These are phyloP conservation scores for Xylariales sp. DNA, from an alignment of 2,329 filamentous ascomycete genomes.

Conservation along the genomic window DNA sequence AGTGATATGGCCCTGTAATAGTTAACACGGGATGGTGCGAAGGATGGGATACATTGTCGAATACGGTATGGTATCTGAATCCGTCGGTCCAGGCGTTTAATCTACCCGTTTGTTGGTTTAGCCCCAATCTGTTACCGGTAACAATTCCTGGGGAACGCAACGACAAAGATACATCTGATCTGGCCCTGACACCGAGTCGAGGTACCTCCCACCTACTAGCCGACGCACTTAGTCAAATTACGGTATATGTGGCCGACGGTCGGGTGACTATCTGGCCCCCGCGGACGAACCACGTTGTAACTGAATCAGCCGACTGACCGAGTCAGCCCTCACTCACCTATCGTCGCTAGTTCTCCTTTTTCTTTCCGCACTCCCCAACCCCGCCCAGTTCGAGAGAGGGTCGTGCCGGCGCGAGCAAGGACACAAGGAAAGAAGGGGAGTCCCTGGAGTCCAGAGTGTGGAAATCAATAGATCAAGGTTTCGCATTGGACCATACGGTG, in stretches of 20 bases:
- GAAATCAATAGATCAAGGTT: slow-evolving; percentile 24
- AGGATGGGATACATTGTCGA: background rate
- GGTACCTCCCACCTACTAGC: slow-evolving; percentile 1
- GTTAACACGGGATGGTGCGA: background rate
- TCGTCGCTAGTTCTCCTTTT: background rate
- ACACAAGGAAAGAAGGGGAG: slow-evolving; percentile 3
- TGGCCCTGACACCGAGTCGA: background rate
- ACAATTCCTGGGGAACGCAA: background rate
- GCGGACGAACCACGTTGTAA: background rate
- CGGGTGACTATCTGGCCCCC: background rate
- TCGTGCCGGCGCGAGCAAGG: slow-evolving; percentile 24
- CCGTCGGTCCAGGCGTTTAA: background rate
- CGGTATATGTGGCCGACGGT: background rate
- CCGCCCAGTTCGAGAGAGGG: slow-evolving; percentile 6
- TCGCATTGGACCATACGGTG: slow-evolving; percentile 30
- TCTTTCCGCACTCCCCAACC: background rate
- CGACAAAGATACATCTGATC: background rate
- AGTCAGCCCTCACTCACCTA: slow-evolving; percentile 7
- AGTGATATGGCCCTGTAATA: background rate
- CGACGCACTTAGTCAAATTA: slow-evolving; percentile 6
- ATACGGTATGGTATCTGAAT: background rate
- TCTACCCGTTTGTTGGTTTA: too few relatives aligned
- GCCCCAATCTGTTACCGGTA: slow-evolving; percentile 3
- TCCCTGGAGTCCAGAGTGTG: slow-evolving; percentile 17
- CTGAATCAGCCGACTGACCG: background rate